Evolutionary conservation across 306 rosid genomes (phyloP).

Genomic region (Arachis stenosperma): DNA sequence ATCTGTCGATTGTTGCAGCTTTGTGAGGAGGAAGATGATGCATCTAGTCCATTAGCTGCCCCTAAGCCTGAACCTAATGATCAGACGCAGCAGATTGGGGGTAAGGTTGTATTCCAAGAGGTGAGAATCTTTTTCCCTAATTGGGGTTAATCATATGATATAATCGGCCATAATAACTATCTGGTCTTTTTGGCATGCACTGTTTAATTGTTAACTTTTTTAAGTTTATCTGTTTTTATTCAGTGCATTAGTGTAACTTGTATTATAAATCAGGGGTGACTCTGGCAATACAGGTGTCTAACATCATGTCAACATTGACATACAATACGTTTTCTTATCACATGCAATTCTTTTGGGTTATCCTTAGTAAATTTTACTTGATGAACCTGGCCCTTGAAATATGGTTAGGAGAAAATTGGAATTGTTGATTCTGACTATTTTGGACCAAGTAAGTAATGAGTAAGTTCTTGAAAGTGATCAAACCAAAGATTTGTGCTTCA

Average conservation of each 20-base stretch:
- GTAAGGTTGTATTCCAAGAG: slow-evolving; percentile 60
- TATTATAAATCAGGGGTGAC: neutral
- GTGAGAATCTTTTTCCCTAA: slow-evolving; percentile 47
- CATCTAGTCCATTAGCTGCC: slow-evolving; percentile 83
- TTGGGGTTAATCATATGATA: neutral
- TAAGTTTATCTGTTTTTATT: slow-evolving; percentile 19
- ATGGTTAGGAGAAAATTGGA: too few relatives aligned
- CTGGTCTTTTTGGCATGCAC: slow-evolving; percentile 4
- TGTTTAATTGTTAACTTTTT: slow-evolving; percentile 3
- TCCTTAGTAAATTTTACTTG: slow-evolving; percentile 12
- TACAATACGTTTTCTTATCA: neutral
- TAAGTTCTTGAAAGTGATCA: too few relatives aligned
- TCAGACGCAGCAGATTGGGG: slow-evolving; percentile 67
- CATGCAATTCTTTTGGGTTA: slow-evolving; percentile 3
- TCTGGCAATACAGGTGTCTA: slow-evolving; percentile 8
- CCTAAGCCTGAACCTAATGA: slow-evolving; percentile 86
- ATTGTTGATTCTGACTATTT: too few relatives aligned
- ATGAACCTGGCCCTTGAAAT: neutral
- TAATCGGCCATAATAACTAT: neutral
- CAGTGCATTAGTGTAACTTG: slow-evolving; percentile 24
- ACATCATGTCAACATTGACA: neutral
- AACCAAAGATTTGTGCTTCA: too few relatives aligned
- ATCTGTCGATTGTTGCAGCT: slow-evolving; percentile 89
- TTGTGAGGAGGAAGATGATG: slow-evolving; percentile 98
- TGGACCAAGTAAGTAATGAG: too few relatives aligned